Percentiles rank a stretch among this genome's conserved stretches.
These are phyloP conservation scores for Rhodamnia rubescens DNA, from an alignment of 345 rosid genomes.

Conservation along the genomic window DNA sequence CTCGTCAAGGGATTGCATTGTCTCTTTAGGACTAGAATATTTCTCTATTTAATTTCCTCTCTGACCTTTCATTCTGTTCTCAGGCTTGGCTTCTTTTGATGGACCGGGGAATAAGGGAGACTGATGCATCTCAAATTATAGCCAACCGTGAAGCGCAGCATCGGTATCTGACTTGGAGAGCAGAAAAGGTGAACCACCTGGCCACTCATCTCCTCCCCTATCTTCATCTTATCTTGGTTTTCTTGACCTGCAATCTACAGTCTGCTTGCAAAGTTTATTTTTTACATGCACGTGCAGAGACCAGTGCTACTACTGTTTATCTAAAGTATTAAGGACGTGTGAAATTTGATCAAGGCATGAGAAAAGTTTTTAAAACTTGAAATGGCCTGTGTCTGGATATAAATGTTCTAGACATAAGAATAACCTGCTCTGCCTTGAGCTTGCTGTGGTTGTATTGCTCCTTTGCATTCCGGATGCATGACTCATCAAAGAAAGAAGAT, in stretches of 20 bases:
- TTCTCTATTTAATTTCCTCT: background rate
- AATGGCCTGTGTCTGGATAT: background rate
- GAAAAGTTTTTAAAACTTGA: background rate
- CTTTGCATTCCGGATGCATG: no score
- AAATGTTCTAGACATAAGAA: background rate
- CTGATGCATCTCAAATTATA: constrained; percentile 19
- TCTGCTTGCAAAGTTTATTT: no score
- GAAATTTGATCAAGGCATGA: background rate
- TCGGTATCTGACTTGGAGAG: constrained; percentile 62
- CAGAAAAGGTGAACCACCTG: constrained; percentile 35
- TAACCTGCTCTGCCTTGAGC: background rate
- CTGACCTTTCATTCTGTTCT: background rate
- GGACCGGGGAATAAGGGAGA: constrained; percentile 32
- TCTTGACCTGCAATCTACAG: background rate
- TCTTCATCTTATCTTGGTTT: background rate
- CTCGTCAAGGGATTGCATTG: background rate
- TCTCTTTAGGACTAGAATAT: background rate
- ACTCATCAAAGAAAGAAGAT: no score
- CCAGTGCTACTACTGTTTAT: background rate
- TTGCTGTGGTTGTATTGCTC: background rate
- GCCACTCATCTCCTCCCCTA: background rate
- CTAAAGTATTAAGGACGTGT: background rate
- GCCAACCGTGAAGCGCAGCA: constrained; percentile 53
- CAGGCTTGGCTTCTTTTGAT: constrained; percentile 55
- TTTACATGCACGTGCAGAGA: background rate